Evolutionary conservation across 2,329 filamentous ascomycete genomes (phyloP).

Genomic region (Clonostachys chloroleuca): DNA sequence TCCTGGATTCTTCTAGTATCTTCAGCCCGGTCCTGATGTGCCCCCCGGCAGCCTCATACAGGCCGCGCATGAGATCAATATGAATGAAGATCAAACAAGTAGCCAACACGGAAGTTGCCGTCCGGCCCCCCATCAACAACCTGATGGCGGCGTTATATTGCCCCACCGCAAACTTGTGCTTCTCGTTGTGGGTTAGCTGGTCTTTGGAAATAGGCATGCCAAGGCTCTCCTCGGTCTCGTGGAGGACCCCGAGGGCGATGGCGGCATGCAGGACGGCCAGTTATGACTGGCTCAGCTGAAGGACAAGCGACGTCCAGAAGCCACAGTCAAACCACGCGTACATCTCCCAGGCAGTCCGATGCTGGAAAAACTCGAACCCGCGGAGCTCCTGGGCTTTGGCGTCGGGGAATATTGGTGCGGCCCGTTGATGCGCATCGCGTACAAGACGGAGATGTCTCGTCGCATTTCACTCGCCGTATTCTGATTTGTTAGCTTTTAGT

Average conservation of each 20-base stretch:
- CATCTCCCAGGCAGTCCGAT: constrained; percentile 15
- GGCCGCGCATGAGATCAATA: constrained; percentile 29
- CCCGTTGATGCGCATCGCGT: too few species aligned
- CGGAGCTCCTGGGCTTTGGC: not conserved
- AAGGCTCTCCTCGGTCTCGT: constrained; percentile 12
- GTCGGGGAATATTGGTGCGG: not conserved
- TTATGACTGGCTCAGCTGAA: constrained; percentile 28
- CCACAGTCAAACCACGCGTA: constrained; percentile 23
- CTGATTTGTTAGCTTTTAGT: too few species aligned
- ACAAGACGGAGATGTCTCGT: too few species aligned
- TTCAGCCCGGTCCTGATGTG: constrained; percentile 23
- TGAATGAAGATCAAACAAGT: constrained; percentile 32
- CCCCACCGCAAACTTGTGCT: constrained; percentile 13
- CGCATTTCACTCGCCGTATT: too few species aligned
- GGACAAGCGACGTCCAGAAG: constrained; percentile 30
- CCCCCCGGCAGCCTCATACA: constrained; percentile 13
- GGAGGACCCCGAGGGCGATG: constrained; percentile 29
- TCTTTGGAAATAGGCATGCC: not conserved
- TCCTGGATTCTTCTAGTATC: constrained; percentile 11
- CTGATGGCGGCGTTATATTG: constrained; percentile 33
- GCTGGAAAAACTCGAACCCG: constrained; percentile 4
- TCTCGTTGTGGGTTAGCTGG: not conserved
- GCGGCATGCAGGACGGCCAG: constrained; percentile 34
- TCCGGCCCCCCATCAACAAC: constrained; percentile 19
- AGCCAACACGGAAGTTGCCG: constrained; percentile 20